These are phyloP conservation scores for Rhynchospora tenuis DNA, from an alignment of 176 grass and related monocot species.

Conservation along the genomic window DNA sequence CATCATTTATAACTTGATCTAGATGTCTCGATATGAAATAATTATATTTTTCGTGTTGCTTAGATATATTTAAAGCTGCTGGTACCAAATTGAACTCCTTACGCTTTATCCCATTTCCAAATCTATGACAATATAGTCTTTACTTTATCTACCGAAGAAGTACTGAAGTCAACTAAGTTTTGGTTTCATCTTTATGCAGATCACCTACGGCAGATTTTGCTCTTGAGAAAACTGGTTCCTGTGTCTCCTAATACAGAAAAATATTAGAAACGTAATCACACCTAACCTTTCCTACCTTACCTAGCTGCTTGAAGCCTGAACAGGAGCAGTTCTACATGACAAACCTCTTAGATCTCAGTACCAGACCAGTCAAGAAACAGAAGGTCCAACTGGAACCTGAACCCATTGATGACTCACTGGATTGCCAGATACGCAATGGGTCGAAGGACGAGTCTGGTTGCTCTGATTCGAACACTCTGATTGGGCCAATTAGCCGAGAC, in stretches of 20 bases:
- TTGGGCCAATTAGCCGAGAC: conserved; percentile 51
- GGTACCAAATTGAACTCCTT: not conserved
- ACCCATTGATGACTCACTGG: conserved; percentile 21
- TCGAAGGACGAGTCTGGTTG: not conserved
- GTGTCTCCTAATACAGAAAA: not conserved
- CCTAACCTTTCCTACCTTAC: conserved; percentile 23
- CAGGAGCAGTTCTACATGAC: conserved; percentile 32
- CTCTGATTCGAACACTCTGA: conserved; percentile 30
- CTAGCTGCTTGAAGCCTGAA: conserved; percentile 35
- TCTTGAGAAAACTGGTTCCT: not conserved
- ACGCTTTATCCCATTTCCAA: not conserved
- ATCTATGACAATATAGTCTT: not conserved
- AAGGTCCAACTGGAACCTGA: conserved; percentile 28
- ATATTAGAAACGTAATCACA: conserved; percentile 36
- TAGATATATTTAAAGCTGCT: conserved; percentile 19
- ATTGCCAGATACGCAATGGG: not conserved
- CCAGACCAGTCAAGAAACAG: conserved; percentile 32
- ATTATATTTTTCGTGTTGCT: no score
- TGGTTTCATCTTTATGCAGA: conserved; percentile 17
- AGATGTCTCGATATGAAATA: no score
- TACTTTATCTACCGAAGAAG: not conserved
- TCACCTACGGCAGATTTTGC: conserved; percentile 11
- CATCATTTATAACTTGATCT: not conserved
- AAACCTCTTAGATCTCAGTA: conserved; percentile 13
- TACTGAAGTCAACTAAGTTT: no score